Conservation (phyloP, 202 grass and related monocot species). For the Digitaria exilis region DNA sequence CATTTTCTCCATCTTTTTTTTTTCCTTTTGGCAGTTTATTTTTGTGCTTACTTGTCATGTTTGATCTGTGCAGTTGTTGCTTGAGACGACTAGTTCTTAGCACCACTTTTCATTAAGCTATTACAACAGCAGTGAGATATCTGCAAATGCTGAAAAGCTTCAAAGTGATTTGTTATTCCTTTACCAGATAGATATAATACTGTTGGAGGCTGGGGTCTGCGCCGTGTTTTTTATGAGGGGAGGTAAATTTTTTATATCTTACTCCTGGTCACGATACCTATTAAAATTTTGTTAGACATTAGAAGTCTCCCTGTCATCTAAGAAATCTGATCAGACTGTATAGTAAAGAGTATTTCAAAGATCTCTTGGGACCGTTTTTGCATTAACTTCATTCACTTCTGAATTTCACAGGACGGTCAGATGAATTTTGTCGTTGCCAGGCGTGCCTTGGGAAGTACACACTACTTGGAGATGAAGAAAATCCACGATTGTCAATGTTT, state of each 20-base stretch:
- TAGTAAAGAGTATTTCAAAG: background rate
- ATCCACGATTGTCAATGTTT: conserved; percentile 80
- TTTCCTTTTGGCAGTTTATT: conserved; percentile 11
- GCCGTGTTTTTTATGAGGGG: conserved; percentile 39
- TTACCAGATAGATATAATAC: conserved; percentile 27
- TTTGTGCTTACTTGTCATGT: conserved; percentile 23
- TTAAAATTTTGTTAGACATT: conserved; percentile 1
- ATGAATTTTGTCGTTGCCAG: conserved; percentile 62
- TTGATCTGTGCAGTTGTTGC: conserved; percentile 25
- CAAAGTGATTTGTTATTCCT: background rate
- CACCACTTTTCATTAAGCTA: background rate
- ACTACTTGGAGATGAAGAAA: conserved; percentile 80
- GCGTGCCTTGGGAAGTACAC: conserved; percentile 67
- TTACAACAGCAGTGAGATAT: conserved; percentile 17
- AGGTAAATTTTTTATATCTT: conserved; percentile 42
- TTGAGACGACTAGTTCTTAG: conserved; percentile 30
- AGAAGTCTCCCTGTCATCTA: background rate
- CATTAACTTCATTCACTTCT: conserved; percentile 19
- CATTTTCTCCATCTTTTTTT: background rate
- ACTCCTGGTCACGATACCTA: background rate
- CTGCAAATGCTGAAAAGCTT: conserved; percentile 43
- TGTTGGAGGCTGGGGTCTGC: background rate
- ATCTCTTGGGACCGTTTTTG: background rate
- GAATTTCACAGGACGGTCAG: conserved; percentile 44
- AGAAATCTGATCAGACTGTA: background rate